phyloP scores from a whole-genome alignment of 2,329 filamentous ascomycete species.

The Monilinia vaccinii-corymbosi region DNA sequence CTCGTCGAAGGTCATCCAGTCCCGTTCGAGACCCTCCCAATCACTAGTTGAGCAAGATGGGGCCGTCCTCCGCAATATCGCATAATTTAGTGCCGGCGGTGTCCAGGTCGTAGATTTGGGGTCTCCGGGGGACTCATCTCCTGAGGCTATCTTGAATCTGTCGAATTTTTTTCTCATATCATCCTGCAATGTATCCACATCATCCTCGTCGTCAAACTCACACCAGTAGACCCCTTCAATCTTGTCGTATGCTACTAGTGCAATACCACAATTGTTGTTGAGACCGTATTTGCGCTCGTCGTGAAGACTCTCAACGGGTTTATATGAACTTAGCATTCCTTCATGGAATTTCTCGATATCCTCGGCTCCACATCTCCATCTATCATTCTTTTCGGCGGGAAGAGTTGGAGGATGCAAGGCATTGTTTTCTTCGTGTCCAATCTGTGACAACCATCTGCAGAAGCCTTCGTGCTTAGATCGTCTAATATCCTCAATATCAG shows the following conservation, averaged over 20 bases:
- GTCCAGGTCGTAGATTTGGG: neutral
- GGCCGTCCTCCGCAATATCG: neutral
- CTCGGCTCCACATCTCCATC: neutral
- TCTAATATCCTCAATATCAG: neutral
- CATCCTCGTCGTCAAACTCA: neutral
- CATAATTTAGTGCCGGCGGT: neutral
- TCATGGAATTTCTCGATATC: neutral
- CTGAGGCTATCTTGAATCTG: neutral
- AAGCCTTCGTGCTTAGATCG: neutral
- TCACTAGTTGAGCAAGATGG: constrained; percentile 1
- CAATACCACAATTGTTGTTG: neutral
- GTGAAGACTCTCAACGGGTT: neutral
- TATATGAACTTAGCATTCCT: neutral
- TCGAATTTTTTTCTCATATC: neutral
- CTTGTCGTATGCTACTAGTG: neutral
- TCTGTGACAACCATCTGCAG: neutral
- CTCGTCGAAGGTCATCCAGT: neutral
- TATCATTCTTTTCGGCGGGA: neutral
- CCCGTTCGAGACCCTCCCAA: neutral
- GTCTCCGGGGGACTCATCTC: neutral
- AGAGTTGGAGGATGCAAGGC: neutral
- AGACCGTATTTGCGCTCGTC: neutral
- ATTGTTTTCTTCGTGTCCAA: neutral
- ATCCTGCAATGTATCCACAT: neutral
- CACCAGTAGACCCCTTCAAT: neutral